phyloP scores from a whole-genome alignment of 768 basidiomycete species.

The Russula olivacea region DNA sequence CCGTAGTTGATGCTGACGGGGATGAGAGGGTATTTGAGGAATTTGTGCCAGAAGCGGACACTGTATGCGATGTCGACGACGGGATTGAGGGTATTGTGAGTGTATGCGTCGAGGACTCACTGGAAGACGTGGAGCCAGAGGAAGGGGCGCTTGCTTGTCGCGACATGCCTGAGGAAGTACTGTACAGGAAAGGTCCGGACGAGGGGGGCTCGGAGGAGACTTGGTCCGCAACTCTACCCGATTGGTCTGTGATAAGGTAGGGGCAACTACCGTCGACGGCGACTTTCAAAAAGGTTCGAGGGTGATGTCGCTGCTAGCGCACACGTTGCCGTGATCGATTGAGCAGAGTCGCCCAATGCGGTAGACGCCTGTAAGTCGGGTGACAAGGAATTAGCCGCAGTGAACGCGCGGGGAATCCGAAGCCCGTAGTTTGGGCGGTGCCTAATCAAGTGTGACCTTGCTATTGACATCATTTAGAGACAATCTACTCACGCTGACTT shows the following conservation, averaged over 20 bases:
- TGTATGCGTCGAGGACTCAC: constrained; percentile 17
- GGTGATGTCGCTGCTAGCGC: constrained; percentile 11
- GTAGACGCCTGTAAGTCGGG: constrained; percentile 6
- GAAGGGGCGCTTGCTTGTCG: constrained; percentile 1
- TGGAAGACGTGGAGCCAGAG: constrained; percentile 16
- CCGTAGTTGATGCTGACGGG: background rate
- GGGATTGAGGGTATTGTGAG: constrained; percentile 5
- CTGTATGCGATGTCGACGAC: constrained; percentile 4
- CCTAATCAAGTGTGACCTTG: too few species aligned
- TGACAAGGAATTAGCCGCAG: too few species aligned
- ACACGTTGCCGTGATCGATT: constrained; percentile 8
- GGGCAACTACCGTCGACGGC: constrained; percentile 10
- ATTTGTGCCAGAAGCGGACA: background rate
- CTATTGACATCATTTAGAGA: too few species aligned
- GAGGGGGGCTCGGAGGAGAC: constrained; percentile 3
- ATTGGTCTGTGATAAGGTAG: constrained; percentile 1
- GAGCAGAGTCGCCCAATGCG: background rate
- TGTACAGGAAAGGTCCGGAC: constrained; percentile 4
- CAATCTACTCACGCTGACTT: too few species aligned
- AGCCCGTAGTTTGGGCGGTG: too few species aligned
- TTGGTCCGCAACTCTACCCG: background rate
- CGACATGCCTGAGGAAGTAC: constrained; percentile 10
- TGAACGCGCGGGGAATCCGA: too few species aligned
- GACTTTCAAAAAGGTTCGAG: constrained; percentile 18
- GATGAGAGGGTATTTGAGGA: background rate